Conservation (phyloP, 2,329 filamentous ascomycete species). For the Fusarium agapanthi region DNA sequence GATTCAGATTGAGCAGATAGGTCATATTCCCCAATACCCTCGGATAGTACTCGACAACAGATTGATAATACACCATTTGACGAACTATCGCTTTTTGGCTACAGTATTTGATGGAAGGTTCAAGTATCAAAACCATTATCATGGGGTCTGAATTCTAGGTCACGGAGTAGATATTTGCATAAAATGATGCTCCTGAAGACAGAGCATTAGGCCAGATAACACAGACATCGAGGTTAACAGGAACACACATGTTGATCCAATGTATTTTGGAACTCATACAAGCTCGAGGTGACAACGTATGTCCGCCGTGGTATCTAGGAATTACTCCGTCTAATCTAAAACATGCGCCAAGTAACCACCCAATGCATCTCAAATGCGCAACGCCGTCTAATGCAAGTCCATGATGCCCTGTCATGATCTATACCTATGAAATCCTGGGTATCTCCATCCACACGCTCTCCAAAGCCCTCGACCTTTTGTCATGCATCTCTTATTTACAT, state of each 20-base stretch:
- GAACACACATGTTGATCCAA: not conserved
- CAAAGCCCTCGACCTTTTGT: not conserved
- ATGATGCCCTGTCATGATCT: conserved; percentile 1
- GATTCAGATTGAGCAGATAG: not conserved
- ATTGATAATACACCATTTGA: not conserved
- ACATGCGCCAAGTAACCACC: not conserved
- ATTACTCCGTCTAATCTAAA: not conserved
- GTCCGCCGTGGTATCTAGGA: not conserved
- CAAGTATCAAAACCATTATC: not conserved
- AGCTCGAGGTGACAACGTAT: no score
- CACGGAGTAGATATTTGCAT: not conserved
- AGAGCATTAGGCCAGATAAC: accelerated
- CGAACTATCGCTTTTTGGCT: accelerated
- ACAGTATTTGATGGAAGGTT: no score
- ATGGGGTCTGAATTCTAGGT: accelerated
- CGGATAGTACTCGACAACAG: not conserved
- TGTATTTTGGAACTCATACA: not conserved
- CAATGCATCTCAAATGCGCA: conserved; percentile 8
- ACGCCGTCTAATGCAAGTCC: conserved; percentile 31
- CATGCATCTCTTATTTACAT: not conserved
- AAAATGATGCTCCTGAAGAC: not conserved
- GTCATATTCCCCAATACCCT: not conserved
- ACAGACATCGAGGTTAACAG: accelerated
- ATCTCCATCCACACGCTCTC: conserved; percentile 18
- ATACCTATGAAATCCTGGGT: conserved; percentile 25